Evolutionary conservation across 2,329 filamentous ascomycete genomes (phyloP).

Genomic region (Elsinoe arachidis): DNA sequence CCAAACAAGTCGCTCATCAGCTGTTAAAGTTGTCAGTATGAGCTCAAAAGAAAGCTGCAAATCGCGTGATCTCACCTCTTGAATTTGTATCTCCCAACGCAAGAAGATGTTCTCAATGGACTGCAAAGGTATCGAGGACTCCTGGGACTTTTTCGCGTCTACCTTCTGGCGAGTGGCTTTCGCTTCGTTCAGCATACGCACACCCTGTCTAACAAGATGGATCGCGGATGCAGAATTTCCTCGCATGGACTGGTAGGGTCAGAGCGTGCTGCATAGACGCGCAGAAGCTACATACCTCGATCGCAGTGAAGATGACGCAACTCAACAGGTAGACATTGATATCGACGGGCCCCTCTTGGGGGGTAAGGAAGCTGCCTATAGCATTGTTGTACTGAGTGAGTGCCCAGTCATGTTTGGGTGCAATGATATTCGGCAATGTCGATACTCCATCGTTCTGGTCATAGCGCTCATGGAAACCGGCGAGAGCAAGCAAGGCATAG

Average conservation of each 20-base stretch:
- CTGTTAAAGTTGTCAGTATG: neutral
- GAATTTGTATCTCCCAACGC: constrained; percentile 6
- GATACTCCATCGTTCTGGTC: neutral
- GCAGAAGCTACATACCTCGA: neutral
- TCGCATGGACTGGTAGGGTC: neutral
- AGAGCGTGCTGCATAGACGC: neutral
- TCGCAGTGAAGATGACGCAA: constrained; percentile 8
- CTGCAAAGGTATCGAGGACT: neutral
- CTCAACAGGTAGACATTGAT: constrained; percentile 1
- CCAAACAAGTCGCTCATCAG: constrained; percentile 7
- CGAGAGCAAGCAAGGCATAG: constrained; percentile 7
- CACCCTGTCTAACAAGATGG: constrained; percentile 5
- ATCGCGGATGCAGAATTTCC: constrained; percentile 9
- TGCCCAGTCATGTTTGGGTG: neutral
- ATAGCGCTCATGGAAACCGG: constrained; percentile 7
- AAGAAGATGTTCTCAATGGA: constrained; percentile 3
- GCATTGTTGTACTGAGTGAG: constrained; percentile 11
- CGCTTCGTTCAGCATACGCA: constrained; percentile 3
- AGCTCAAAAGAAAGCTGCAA: neutral
- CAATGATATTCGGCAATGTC: neutral
- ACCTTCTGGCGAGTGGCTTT: neutral
- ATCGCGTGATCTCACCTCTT: neutral
- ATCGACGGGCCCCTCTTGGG: neutral
- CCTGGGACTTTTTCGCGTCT: neutral
- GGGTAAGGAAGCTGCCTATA: constrained; percentile 1